Conservation (phyloP, 148 eudicot genomes). For the Fagopyrum tataricum region DNA sequence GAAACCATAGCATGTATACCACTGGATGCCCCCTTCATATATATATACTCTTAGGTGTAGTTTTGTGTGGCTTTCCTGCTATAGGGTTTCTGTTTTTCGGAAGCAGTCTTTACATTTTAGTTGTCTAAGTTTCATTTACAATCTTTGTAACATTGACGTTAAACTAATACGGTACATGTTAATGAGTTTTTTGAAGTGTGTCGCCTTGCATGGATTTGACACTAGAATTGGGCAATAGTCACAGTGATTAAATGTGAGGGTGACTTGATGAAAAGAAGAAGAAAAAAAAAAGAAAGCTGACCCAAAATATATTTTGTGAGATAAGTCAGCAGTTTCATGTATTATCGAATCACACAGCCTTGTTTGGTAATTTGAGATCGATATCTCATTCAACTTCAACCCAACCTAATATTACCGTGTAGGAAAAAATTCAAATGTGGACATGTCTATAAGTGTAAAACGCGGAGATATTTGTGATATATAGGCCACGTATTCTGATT, state of each 20-base stretch:
- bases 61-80: background rate
- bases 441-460: no score
- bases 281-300: background rate
- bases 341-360: background rate
- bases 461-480: no score
- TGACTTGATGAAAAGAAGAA: background rate
- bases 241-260: background rate
- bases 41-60: slow-evolving; percentile 11
- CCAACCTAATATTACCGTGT: background rate
- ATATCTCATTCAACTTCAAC: background rate
- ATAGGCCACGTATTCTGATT: no score
- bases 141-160: background rate
- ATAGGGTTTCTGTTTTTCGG: background rate
- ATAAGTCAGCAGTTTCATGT: background rate
- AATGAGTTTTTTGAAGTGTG: background rate
- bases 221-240: background rate
- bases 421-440: no score
- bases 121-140: background rate
- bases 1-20: background rate
- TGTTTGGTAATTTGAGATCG: background rate
- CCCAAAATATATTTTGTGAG: background rate
- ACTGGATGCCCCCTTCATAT: background rate
- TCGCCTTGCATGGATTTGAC: background rate
- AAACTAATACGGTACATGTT: no score
- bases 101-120: background rate